These are phyloP conservation scores for Verticillium longisporum DNA, from an alignment of 2,329 filamentous ascomycete species.

Conservation along the genomic window DNA sequence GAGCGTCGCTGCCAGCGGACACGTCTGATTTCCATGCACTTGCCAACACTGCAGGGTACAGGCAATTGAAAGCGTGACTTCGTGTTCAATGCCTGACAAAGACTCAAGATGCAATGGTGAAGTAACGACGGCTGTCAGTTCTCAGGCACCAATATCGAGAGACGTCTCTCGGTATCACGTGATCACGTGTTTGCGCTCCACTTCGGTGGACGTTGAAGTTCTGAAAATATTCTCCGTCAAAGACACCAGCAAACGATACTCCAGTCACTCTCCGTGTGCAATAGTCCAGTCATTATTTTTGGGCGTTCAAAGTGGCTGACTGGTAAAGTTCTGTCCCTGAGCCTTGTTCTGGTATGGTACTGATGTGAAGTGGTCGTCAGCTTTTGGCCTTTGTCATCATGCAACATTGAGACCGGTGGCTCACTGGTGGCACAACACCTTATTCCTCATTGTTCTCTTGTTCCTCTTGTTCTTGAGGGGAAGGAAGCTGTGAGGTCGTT, in stretches of 20 bases:
- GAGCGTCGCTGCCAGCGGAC: no score
- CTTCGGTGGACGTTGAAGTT: neutral
- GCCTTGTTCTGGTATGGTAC: neutral
- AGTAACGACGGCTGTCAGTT: no score
- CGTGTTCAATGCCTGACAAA: no score
- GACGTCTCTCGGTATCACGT: neutral
- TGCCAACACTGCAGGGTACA: no score
- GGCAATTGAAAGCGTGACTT: no score
- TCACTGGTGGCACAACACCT: no score
- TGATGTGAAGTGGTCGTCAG: neutral
- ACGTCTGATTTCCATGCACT: no score
- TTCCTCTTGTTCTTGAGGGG: no score
- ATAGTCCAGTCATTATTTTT: neutral
- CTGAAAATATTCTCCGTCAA: neutral
- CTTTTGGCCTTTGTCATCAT: neutral
- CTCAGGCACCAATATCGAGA: neutral
- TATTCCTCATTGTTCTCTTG: no score
- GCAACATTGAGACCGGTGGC: no score
- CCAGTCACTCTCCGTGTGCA: neutral
- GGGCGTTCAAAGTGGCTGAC: neutral
- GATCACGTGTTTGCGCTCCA: neutral
- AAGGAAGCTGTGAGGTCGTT: no score
- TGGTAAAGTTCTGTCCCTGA: neutral
- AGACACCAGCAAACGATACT: neutral
- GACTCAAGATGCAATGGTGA: no score